Percentiles rank a stretch among this genome's conserved stretches.
Conservation (phyloP, 192 early-diverging fungal genomes). For the Phycomyces blakesleeanus region DNA sequence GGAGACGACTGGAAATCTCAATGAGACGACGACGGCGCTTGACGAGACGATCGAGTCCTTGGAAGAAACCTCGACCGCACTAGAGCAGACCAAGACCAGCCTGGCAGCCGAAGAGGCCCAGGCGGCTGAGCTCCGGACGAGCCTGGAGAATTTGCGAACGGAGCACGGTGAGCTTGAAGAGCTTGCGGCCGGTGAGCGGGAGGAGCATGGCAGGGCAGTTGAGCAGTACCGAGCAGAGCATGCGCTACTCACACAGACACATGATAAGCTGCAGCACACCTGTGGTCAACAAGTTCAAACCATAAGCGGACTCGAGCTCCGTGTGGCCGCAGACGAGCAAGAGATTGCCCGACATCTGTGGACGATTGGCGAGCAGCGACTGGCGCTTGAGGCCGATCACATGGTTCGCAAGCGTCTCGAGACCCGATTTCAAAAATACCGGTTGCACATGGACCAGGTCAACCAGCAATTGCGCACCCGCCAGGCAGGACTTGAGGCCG, state of each 20-base stretch:
- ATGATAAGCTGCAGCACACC: not conserved
- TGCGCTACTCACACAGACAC: not conserved
- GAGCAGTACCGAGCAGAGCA: not conserved
- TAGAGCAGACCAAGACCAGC: not conserved
- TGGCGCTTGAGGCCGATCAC: not conserved
- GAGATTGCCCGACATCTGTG: not conserved
- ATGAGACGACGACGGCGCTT: no score
- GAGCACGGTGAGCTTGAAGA: no score
- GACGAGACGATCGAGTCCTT: no score
- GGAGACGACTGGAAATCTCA: no score
- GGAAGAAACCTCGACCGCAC: no score
- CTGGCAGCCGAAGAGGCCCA: not conserved
- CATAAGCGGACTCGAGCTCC: not conserved
- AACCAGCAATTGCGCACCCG: conserved; percentile 1
- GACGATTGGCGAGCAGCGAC: not conserved
- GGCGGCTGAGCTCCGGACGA: no score
- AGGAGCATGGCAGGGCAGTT: not conserved
- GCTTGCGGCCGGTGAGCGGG: not conserved
- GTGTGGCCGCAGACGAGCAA: not conserved
- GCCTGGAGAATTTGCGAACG: no score
- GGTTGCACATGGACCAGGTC: conserved; percentile 3
- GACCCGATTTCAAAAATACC: conserved; percentile 5
- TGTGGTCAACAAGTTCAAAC: not conserved
- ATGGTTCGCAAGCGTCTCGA: not conserved
- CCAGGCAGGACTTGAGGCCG: not conserved